Evolutionary conservation across 495 filamentous ascomycete species (phyloP), one percentile per base, ranked within the genome.

Genomic region (Podospora pseudoanserina): DNA sequence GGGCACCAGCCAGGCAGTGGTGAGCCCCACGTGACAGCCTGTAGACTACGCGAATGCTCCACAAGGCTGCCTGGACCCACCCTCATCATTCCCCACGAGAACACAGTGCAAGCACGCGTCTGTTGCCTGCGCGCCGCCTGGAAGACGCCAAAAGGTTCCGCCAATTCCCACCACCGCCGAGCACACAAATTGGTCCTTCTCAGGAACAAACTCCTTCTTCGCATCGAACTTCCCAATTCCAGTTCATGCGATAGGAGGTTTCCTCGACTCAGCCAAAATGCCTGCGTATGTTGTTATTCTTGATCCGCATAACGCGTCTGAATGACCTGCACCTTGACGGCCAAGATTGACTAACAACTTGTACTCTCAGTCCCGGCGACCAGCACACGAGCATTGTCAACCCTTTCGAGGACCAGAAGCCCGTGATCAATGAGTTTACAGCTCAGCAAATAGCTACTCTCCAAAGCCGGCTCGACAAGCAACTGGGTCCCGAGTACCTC

Each of bases 401-500:
- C 72, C 92, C 93, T 20, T 97, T 93, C 74, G 89, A 90, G 73
- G 91, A 93, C 65, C 76, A 79, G 3, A 84, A 84, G 74, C 87
- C 84, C 28, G 86, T 86, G 11, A 85, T 95, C 9, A 89, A 79
- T 69, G 88, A 91, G 71, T 98, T 91, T 78, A 97, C 94, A 2
- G 92, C 93, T n/a, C 80, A 84, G 69, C 89, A 99, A 80, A 94
- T 96, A 57, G 93, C 94, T 11, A 94, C 92, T 0, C 82, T 99
- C 9, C 92, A 97, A 77, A 85, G 86, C 70, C 87, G 90, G 13
- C 87, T 99, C 30, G 90, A 97, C 70, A 95, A 92, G 72, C 93
- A 97, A 73, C 86, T 99, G n/a, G 95, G 95, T 1, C 96, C 95
- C 1, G 96, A 99, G 81, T 98, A 94, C 75, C 89, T 99, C 60